Conservation (phyloP, 176 grass and related monocot species). For the Puccinellia tenuiflora region DNA sequence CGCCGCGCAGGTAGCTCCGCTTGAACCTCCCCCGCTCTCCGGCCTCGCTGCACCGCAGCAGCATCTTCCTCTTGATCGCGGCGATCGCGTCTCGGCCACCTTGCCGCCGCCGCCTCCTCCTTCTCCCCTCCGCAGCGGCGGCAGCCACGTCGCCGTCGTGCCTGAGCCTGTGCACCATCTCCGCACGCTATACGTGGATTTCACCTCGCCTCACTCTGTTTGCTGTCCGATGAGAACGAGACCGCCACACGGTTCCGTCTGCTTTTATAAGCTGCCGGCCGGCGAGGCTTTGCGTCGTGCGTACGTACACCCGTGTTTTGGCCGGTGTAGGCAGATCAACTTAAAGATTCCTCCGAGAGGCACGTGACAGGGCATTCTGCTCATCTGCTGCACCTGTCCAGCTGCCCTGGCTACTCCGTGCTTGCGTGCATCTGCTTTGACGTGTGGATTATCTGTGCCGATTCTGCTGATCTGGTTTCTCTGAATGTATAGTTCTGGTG, state of each 20-base stretch:
- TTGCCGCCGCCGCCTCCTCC: neutral
- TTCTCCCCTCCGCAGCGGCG: neutral
- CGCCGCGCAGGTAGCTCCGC: slow-evolving; percentile 34
- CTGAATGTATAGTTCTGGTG: neutral
- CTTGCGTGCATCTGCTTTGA: neutral
- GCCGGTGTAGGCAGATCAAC: neutral
- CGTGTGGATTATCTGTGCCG: neutral
- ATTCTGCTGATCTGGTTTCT: neutral
- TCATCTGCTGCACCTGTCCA: neutral
- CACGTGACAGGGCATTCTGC: neutral
- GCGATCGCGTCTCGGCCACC: slow-evolving; percentile 10
- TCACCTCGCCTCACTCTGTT: neutral
- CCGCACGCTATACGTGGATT: neutral
- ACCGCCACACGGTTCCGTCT: neutral
- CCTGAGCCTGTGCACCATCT: slow-evolving; percentile 19
- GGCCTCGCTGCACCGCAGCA: slow-evolving; percentile 34
- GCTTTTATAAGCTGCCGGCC: slow-evolving; percentile 12
- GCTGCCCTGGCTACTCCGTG: neutral
- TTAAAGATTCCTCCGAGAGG: neutral
- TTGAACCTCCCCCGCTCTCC: slow-evolving; percentile 35
- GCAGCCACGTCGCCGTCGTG: neutral
- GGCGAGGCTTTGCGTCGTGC: neutral
- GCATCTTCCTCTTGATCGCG: slow-evolving; percentile 40
- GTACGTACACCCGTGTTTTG: neutral
- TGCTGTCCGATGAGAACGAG: neutral